Percentiles rank a stretch among this genome's conserved stretches.
Conservation (phyloP, 2,329 filamentous ascomycete species). For the Aspergillus candidus region DNA sequence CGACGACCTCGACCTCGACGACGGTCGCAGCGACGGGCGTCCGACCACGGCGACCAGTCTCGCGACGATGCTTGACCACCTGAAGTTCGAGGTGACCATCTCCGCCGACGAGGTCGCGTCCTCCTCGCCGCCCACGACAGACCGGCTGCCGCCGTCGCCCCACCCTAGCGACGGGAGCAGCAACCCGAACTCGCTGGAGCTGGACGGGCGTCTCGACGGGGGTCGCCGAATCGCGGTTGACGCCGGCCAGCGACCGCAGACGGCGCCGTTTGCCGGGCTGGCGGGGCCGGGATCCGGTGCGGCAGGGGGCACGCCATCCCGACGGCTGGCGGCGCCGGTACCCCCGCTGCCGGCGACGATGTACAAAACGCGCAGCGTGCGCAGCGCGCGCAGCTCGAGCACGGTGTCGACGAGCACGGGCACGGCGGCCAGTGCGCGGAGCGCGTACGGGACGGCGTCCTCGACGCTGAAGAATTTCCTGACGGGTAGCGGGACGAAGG, state of each 20-base stretch:
- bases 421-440: conserved; percentile 26
- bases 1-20: conserved; percentile 17
- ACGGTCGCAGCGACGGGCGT: conserved; percentile 32
- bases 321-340: conserved; percentile 27
- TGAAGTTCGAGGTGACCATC: conserved; percentile 31
- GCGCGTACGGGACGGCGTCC: conserved; percentile 30
- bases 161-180: conserved; percentile 1
- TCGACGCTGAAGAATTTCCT: conserved; percentile 34
- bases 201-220: conserved; percentile 14
- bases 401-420: conserved; percentile 30
- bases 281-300: conserved; percentile 16
- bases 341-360: conserved; percentile 23
- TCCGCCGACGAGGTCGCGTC: conserved; percentile 22
- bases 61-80: conserved; percentile 33
- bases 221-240: conserved; percentile 15
- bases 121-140: conserved; percentile 15
- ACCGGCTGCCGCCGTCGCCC: conserved; percentile 1
- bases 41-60: conserved; percentile 34
- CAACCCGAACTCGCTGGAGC: conserved; percentile 13
- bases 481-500: conserved; percentile 23
- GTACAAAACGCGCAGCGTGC: conserved; percentile 29
- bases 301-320: conserved; percentile 15
- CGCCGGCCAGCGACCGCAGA: conserved; percentile 20
- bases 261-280: conserved; percentile 16
- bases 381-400: conserved; percentile 34